Evolutionary conservation across 768 basidiomycete genomes (phyloP).

Genomic region (Hygrophorus pudorinus): DNA sequence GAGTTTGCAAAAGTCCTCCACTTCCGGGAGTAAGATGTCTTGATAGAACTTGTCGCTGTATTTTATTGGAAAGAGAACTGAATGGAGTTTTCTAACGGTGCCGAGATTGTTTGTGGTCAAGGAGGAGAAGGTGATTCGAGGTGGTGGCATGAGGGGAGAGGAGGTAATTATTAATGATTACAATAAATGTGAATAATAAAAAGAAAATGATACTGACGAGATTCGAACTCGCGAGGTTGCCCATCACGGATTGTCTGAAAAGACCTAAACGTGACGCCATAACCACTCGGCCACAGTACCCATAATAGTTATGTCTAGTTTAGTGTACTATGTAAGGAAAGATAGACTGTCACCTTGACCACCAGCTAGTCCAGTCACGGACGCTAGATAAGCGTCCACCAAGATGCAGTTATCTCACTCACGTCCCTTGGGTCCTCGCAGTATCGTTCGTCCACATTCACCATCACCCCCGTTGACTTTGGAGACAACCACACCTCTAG

Average conservation of each 20-base stretch:
- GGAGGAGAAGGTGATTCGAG: constrained; percentile 60
- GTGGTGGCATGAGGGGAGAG: constrained; percentile 5
- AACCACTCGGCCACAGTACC: constrained; percentile 9
- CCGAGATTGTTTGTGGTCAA: constrained; percentile 79
- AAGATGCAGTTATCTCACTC: constrained; percentile 9
- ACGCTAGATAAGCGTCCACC: too few relatives aligned
- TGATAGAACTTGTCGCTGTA: constrained; percentile 86
- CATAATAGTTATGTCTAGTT: too few relatives aligned
- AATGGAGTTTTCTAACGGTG: constrained; percentile 57
- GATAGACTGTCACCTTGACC: too few relatives aligned
- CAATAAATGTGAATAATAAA: constrained; percentile 16
- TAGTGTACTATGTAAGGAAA: too few relatives aligned
- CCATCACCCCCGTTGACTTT: constrained; percentile 14
- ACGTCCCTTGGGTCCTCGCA: constrained; percentile 28
- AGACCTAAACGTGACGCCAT: constrained; percentile 8
- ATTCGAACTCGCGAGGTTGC: constrained; percentile 10
- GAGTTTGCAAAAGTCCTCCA: constrained; percentile 83
- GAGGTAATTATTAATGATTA: neutral
- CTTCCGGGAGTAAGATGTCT: constrained; percentile 65
- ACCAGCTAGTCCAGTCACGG: too few relatives aligned
- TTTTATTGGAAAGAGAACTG: constrained; percentile 81
- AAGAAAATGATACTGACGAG: constrained; percentile 8
- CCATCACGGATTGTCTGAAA: constrained; percentile 6
- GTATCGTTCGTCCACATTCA: constrained; percentile 7
- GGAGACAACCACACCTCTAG: constrained; percentile 20